These are phyloP conservation scores for Solanum bukasovii DNA, from an alignment of 257 asterid species.

Conservation along the genomic window DNA sequence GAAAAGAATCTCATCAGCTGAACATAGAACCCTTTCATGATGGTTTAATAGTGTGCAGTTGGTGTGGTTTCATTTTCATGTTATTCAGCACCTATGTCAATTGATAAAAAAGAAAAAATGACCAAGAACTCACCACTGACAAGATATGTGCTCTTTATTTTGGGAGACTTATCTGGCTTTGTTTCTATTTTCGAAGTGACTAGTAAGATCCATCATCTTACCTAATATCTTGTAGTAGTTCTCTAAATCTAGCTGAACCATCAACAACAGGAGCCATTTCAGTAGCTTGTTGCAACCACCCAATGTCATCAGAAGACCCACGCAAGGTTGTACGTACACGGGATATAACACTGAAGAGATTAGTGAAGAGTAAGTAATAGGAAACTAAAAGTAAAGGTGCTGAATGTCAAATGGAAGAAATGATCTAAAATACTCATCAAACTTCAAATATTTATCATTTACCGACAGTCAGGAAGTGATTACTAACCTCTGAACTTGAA, in stretches of 20 bases:
- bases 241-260: slow-evolving; percentile 78
- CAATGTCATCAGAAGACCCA: slow-evolving; percentile 91
- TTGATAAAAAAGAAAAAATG: not conserved
- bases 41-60: not conserved
- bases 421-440: not conserved
- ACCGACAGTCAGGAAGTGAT: not conserved
- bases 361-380: not conserved
- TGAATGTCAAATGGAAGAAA: not conserved
- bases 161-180: not conserved
- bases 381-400: not conserved
- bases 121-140: not conserved
- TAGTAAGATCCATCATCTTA: slow-evolving; percentile 12
- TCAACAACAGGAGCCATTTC: slow-evolving; percentile 72
- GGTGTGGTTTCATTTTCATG: not conserved
- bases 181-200: not conserved
- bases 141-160: not conserved
- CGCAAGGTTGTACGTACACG: slow-evolving; percentile 48
- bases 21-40: not conserved
- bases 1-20: not conserved
- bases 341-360: slow-evolving; percentile 33
- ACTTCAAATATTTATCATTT: not conserved
- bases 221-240: slow-evolving; percentile 66
- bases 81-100: not conserved
- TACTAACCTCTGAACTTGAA: slow-evolving; percentile 41
- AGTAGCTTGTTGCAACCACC: slow-evolving; percentile 75